Base-by-base conservation (phyloP, 2,329 filamentous ascomycete genomes). In the Colletotrichum sublineola region DNA sequence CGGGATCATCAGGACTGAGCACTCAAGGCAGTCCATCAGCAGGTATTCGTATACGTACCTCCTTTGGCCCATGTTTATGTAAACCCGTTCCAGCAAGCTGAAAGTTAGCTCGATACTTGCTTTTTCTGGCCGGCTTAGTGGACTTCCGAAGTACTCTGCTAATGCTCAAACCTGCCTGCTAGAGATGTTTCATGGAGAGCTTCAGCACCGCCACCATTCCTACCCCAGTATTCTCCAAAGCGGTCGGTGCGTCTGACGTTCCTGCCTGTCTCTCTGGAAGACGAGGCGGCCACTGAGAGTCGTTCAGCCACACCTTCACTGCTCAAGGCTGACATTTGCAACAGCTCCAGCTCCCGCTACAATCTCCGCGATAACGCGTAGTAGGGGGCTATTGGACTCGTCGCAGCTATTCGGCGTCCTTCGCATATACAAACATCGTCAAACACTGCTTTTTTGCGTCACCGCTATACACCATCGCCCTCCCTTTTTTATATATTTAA, bases 381-480 rank as follows among this genome's bases (percentile, higher is more conserved):
- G 18, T 15, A 40, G 36, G 53, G 33, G 15, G 6, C 42, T n/a
- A 38, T n/a, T 42, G 46, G 29, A 40, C 31, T n/a, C 15, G 33
- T 40, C 36, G 42, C 48, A 40, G 46, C 65, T 31, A 15, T 40
- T 71, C 33, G n/a, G 50, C 55, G 46, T 56, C 46, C 48, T 18
- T 33, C 31, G 29, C 50, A 3, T 42, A 12, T 42, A 52, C 29
- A 77, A 53, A 78, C 80, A 3, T 83, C 81, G 58, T 81, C 82
- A 48, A 18, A 46, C 48, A 36, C 57, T 75, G 81, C 5, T 61
- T 77, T 48, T 57, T 56, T 36, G 29, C 38, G 46, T 38, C 38
- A 18, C 20, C 7, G 24, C 48, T 48, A 29, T 36, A 44, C 7
- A n/a, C 8, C 9, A 18, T 15, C 20, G 9, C 52, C 24, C 24